Conservation (phyloP, 257 asterid species). For the Solanum rostratum region DNA sequence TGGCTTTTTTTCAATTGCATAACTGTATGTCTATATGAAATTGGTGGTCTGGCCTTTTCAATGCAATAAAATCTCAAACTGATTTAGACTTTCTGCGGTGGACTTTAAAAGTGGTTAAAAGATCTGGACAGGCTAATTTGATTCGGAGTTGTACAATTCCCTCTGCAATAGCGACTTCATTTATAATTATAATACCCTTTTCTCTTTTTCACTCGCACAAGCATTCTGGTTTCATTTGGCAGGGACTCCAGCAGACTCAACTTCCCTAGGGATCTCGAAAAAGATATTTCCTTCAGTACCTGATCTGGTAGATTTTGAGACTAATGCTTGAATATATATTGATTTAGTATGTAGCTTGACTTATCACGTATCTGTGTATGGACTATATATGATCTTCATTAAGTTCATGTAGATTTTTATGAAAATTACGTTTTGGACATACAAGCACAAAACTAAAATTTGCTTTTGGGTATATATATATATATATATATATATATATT, state of each 20-base stretch:
- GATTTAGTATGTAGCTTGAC: background rate
- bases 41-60: background rate
- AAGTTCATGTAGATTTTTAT: background rate
- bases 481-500: too few species aligned
- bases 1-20: background rate
- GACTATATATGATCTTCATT: background rate
- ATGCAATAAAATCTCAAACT: background rate
- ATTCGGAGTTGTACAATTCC: background rate
- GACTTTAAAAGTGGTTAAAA: background rate
- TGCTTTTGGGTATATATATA: background rate
- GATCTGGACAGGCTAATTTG: background rate
- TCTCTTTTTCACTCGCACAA: background rate
- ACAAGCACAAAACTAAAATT: background rate
- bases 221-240: slow-evolving; percentile 1
- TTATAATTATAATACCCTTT: background rate
- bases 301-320: slow-evolving; percentile 49
- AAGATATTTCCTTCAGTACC: slow-evolving; percentile 55
- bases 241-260: slow-evolving; percentile 84
- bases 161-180: background rate
- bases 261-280: slow-evolving; percentile 65
- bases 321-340: background rate
- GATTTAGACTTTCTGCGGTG: background rate
- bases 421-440: background rate
- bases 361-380: background rate
- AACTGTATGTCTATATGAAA: background rate